Conservation (phyloP, 257 asterid genomes). For the Gentiana straminea region DNA sequence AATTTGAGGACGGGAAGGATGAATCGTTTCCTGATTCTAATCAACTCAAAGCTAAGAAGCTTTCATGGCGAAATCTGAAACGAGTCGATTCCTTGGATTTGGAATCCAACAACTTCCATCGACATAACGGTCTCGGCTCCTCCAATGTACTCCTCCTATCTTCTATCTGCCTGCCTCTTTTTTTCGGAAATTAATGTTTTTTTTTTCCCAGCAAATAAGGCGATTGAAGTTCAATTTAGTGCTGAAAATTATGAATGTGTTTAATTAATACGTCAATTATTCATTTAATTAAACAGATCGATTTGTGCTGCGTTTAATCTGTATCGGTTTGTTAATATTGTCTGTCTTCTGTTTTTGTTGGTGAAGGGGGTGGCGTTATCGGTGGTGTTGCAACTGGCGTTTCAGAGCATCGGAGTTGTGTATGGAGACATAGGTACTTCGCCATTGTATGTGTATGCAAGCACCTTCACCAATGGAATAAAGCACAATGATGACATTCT, state of each 20-base stretch:
- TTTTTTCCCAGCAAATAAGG: no score
- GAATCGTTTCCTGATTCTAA: background rate
- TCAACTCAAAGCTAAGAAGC: slow-evolving; percentile 11
- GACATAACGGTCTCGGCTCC: slow-evolving; percentile 1
- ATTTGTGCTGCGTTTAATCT: background rate
- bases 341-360: background rate
- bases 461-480: slow-evolving; percentile 31
- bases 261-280: no score
- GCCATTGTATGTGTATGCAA: slow-evolving; percentile 37
- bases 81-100: slow-evolving; percentile 24
- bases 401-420: slow-evolving; percentile 54
- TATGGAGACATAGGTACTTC: slow-evolving; percentile 65
- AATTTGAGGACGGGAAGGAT: background rate
- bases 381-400: slow-evolving; percentile 34
- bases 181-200: background rate
- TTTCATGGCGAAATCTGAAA: slow-evolving; percentile 11
- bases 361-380: slow-evolving; percentile 19
- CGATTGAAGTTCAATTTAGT: no score
- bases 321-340: background rate
- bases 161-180: no score
- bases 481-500: slow-evolving; percentile 38
- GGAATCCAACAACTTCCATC: slow-evolving; percentile 15
- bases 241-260: no score
- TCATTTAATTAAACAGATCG: no score
- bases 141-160: slow-evolving; percentile 7